phyloP scores from a whole-genome alignment of 345 rosid species.

The Heritiera fomes region DNA sequence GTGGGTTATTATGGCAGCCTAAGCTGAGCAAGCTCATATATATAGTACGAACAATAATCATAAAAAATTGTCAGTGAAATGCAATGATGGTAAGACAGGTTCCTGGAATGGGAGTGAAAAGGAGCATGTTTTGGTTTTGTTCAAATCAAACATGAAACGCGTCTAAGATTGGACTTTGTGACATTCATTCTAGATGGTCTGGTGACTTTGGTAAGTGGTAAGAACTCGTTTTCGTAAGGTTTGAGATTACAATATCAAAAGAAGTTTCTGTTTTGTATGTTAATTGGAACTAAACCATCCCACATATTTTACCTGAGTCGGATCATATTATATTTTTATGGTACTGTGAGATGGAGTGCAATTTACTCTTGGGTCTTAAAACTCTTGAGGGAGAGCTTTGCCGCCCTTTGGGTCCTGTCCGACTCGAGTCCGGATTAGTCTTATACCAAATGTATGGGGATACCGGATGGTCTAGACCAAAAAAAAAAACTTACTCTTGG shows the following conservation, averaged over 20 bases:
- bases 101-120: neutral
- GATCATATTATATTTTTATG: no score
- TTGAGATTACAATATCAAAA: neutral
- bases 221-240: no score
- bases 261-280: neutral
- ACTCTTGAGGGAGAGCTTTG: no score
- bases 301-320: no score
- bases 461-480: no score
- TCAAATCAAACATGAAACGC: neutral
- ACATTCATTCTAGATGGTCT: neutral
- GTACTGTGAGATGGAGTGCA: no score
- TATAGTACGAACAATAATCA: neutral
- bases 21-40: neutral
- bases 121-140: neutral
- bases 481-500: no score
- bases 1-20: neutral
- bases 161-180: neutral
- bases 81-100: neutral
- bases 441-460: no score
- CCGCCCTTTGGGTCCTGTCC: no score
- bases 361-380: no score
- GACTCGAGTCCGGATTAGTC: no score
- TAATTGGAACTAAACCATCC: neutral
- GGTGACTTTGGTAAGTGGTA: neutral
- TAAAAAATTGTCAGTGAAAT: no score